Evolutionary conservation across 345 rosid genomes (phyloP), one percentile per base, ranked within the genome.

Genomic region (Pelargonium nanum): DNA sequence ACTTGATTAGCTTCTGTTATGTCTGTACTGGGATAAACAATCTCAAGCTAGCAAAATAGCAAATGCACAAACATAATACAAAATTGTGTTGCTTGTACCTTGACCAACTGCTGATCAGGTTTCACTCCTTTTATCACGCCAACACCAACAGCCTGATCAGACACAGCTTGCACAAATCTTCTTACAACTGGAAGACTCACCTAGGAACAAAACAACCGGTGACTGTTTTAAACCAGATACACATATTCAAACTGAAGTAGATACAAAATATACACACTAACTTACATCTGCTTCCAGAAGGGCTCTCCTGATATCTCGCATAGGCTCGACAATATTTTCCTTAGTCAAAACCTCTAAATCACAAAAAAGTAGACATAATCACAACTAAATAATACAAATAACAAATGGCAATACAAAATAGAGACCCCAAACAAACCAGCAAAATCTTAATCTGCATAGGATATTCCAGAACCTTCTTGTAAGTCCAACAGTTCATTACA

Each of bases 231-330:
- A 15, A 61, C 60, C 26, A 62, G 30, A 60, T 57, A 1, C 23
- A 26, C 4, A 0, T 17, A 40, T 40, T 12, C 48, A 40, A 40
- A 40, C 3, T 9, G 10, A 17, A 64, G 61, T 58, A n/a, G 19
- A 16, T 55, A 23, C 23, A 58, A 12, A 26, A 66, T 48, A 34
- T 32, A 53, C n/a, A 68, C 63, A 63, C 25, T 22, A 48, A 72
- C 91, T 89, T 74, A 93, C 99, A 85, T 93, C 99, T 21, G 99
- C 99, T 85, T 93, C 99, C 44, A 93, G 64, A 57, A 93, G 99
- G 54, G 96, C 94, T 77, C 99, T 80, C 73, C 97, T 85, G 53
- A 93, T 93, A 72, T 93, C 99, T 62, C 86, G 71, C 99, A 93
- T 89, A n/a, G 99, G 97, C 74, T 87, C 99, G 71, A 67, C 82